A percentile compares a stretch with the other conserved stretches of the same genome.
Conservation (phyloP, 106 monocot species). For the Dactylorhiza incarnata region DNA sequence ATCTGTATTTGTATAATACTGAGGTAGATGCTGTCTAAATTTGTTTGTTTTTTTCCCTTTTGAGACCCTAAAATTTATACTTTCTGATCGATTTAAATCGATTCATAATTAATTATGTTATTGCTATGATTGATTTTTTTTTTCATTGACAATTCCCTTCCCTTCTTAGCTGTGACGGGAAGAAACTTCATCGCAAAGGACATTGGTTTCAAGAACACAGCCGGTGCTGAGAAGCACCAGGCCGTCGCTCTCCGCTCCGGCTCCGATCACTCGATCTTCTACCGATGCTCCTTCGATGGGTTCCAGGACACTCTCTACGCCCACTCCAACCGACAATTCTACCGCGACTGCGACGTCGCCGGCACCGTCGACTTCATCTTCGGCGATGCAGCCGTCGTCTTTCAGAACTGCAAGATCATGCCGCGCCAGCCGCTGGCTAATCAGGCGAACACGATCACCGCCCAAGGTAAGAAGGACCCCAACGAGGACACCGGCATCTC, state of each 20-base stretch:
- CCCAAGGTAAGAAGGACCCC: slow-evolving; percentile 26
- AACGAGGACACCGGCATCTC: slow-evolving; percentile 24
- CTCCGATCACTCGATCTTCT: slow-evolving; percentile 24
- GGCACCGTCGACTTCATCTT: slow-evolving; percentile 30
- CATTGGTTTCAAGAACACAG: slow-evolving; percentile 25
- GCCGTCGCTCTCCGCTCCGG: slow-evolving; percentile 25
- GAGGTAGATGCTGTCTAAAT: too few relatives aligned
- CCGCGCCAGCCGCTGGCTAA: slow-evolving; percentile 22
- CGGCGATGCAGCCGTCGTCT: slow-evolving; percentile 18
- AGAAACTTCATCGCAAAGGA: slow-evolving; percentile 20
- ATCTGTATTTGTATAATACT: too few relatives aligned
- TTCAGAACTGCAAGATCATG: slow-evolving; percentile 22
- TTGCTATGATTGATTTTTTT: too few relatives aligned
- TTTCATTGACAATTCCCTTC: too few relatives aligned
- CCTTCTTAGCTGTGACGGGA: slow-evolving; percentile 8
- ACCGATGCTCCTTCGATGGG: slow-evolving; percentile 26
- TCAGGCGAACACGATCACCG: slow-evolving; percentile 33
- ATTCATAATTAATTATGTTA: too few relatives aligned
- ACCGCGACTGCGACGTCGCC: slow-evolving; percentile 21
- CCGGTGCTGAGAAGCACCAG: slow-evolving; percentile 25
- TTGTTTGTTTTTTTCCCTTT: too few relatives aligned
- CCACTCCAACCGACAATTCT: slow-evolving; percentile 30
- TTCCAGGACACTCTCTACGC: slow-evolving; percentile 32
- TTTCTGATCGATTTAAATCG: too few relatives aligned
- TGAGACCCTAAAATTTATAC: too few relatives aligned